Evolutionary conservation across 2,329 filamentous ascomycete species (phyloP), one percentile per base, ranked within the genome.

Genomic region (Curvularia hawaiiensis): DNA sequence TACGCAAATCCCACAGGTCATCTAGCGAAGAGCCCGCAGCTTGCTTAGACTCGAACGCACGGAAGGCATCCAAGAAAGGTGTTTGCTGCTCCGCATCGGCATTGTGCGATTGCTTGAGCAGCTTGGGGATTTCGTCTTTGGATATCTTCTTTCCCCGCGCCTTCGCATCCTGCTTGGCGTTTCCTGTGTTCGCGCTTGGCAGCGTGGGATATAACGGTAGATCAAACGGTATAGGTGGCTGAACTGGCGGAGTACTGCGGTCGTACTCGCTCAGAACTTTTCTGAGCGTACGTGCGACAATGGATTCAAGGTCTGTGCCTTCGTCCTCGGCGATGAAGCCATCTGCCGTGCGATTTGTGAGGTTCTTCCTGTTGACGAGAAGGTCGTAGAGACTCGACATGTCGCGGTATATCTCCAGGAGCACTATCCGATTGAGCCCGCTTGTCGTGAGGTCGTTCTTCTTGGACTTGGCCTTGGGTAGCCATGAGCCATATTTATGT

Each of bases 201-300:
- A 96, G 83, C 1, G 83, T 84, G 0, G 94, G 94, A 24, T 96
- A 77, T 63, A 88, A 84, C 3, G 95, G 94, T 4, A 91, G 82
- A 72, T 98, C 94, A 70, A 94, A 98, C 0, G 95, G 94, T 54
- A 98, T 87, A 0, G 94, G 92, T 0, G 95, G 95, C 58, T 94
- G 85, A 0, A 98, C 92, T 0, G 95, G 95, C 1, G 94, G 92
- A 14, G 89, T 91, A 9, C 90, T 94, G 58, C 90, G 87, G 73
- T 99, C 95, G 70, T 92, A 97, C 77, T 98, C 94, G 64, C 85
- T 88, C 62, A 97, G 82, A 12, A 97, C 85, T 61, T 88, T 88
- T 52, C 94, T 87, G 45, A 98, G 80, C 2, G 90, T 91, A 39
- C 88, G 69, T 18, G 60, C 84, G 26, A 86, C 81, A 11, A 85